Evolutionary conservation across 2,329 filamentous ascomycete genomes (phyloP), one percentile per base, ranked within the genome.

Genomic region (Eutypa lata): DNA sequence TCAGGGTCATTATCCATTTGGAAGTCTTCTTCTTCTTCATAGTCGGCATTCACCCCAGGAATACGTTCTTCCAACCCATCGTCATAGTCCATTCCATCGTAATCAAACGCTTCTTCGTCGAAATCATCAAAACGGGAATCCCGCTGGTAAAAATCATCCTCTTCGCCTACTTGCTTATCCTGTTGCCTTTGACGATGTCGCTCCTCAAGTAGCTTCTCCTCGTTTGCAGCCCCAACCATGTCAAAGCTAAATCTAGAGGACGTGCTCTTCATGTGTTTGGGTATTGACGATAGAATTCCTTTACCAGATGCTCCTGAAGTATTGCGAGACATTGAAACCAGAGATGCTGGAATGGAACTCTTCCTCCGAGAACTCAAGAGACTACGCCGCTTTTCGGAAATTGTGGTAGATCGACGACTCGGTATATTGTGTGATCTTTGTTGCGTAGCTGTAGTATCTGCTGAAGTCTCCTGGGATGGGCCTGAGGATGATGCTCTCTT

Each of bases 221-320:
- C 78, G 54, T 82, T 80, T 14, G 87, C 87, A 6, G 83, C 83
- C 5, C 86, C 87, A 16, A 86, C 81, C 77, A 91, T 89, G 63
- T 92, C 89, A 63, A 93, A 93, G 62, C 89, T 92, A 65, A 93
- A 92, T 14, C 89, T 78, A 0, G 88, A 91, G 0, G 89, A 89
- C 11, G 86, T 89, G 66, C 88, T 91, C 69, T 86, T 87, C 83
- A 87, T 87, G 56, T 87, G 83, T 54, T 73, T 80, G 2, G 83
- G 84, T 33, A 86, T 55, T 1, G 79, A 76, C 7, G 78, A 80
- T 2, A 76, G 67, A 1, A 73, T 68, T 33, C 74, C 73, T 50
- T 73, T 76, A 8, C 66, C 65, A 0, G 80, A 81, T 13, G 73
- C 65, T 3, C 75, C 75, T 0, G 80, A 85, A 3, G 76, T 65